These are phyloP conservation scores for Neonectria hederae DNA, from an alignment of 2,329 filamentous ascomycete species.

Conservation along the genomic window DNA sequence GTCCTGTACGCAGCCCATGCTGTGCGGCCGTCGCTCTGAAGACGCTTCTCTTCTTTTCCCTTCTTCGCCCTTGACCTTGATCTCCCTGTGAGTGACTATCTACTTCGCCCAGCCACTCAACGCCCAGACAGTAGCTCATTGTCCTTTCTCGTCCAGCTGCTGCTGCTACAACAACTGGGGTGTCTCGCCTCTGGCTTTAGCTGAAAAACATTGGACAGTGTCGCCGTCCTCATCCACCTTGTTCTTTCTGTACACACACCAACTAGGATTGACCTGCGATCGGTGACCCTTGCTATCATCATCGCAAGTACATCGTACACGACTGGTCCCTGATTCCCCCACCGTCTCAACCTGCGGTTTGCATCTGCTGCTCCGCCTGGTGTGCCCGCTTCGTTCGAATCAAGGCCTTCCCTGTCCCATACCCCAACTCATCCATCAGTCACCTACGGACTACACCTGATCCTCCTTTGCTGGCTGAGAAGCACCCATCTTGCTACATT, in stretches of 20 bases:
- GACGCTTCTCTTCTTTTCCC: constrained; percentile 27
- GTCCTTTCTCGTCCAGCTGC: constrained; percentile 39
- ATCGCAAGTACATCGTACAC: constrained; percentile 22
- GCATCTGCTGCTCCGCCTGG: constrained; percentile 26
- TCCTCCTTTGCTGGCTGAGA: constrained; percentile 34
- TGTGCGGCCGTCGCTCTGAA: constrained; percentile 31
- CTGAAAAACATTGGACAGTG: constrained; percentile 23
- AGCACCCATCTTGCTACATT: constrained; percentile 35
- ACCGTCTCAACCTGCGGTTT: constrained; percentile 30
- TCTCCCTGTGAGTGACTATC: constrained; percentile 9
- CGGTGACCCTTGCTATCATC: constrained; percentile 36
- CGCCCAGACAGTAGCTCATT: constrained; percentile 34
- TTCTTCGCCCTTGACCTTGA: constrained; percentile 29
- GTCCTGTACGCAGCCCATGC: constrained; percentile 33
- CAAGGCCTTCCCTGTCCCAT: constrained; percentile 34
- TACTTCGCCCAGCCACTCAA: constrained; percentile 18
- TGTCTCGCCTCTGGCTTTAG: constrained; percentile 25
- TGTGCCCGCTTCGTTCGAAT: constrained; percentile 34
- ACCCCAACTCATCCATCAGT: constrained; percentile 37
- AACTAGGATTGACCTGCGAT: constrained; percentile 34
- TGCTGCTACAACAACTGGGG: constrained; percentile 30
- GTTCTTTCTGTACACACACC: constrained; percentile 20
- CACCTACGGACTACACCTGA: constrained; percentile 26
- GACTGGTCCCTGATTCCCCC: constrained; percentile 39
- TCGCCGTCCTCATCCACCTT: constrained; percentile 30